phyloP scores from a whole-genome alignment of 768 basidiomycete species.

The Chalciporus pseudorubinellus region DNA sequence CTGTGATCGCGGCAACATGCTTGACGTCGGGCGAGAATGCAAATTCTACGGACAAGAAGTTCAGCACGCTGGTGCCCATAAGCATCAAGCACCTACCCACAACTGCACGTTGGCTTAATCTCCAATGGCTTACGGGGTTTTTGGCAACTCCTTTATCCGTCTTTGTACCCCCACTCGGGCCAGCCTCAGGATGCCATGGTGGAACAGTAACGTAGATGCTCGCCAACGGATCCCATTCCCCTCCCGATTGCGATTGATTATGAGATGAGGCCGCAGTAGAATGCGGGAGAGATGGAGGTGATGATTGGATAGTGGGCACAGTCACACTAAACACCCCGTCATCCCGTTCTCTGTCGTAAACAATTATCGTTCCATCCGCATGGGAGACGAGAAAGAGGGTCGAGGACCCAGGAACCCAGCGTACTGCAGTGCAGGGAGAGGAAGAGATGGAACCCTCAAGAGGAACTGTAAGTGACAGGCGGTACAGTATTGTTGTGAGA shows the following conservation, averaged over 20 bases:
- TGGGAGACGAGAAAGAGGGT: constrained; percentile 85
- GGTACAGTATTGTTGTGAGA: neutral
- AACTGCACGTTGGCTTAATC: constrained; percentile 66
- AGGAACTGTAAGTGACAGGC: constrained; percentile 10
- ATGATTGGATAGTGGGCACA: constrained; percentile 40
- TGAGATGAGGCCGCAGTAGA: constrained; percentile 28
- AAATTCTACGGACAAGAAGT: constrained; percentile 56
- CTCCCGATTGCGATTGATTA: constrained; percentile 24
- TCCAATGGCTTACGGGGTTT: constrained; percentile 92
- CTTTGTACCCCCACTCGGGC: constrained; percentile 30
- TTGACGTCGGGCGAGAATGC: constrained; percentile 93
- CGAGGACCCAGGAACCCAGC: constrained; percentile 80
- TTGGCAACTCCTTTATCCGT: constrained; percentile 69
- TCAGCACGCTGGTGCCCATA: neutral
- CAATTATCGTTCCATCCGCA: constrained; percentile 83
- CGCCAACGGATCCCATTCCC: constrained; percentile 75
- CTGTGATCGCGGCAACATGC: constrained; percentile 85
- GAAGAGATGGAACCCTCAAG: constrained; percentile 70
- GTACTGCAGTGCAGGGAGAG: constrained; percentile 84
- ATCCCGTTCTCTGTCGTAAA: constrained; percentile 90
- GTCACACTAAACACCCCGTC: constrained; percentile 73
- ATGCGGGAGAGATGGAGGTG: constrained; percentile 28
- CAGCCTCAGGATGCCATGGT: constrained; percentile 74
- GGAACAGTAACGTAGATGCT: constrained; percentile 79
- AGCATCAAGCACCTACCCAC: constrained; percentile 51